Conservation (phyloP, 306 rosid species). For the Citrullus mucosospermus region DNA sequence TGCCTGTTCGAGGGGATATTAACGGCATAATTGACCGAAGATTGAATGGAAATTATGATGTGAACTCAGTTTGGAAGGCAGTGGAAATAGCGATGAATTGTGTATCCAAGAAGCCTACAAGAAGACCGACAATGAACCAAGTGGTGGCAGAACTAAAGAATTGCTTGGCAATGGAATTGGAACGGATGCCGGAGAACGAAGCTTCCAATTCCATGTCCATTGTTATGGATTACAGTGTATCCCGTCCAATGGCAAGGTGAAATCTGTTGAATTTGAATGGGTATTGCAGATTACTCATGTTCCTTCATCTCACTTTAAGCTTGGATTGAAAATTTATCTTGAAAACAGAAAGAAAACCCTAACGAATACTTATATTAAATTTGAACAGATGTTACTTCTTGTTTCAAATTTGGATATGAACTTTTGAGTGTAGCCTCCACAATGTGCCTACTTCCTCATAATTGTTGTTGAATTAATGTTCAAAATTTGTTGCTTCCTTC, state of each 20-base stretch:
- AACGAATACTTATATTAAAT: not conserved
- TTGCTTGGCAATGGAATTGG: not conserved
- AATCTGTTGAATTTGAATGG: not conserved
- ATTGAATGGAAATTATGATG: constrained; percentile 7
- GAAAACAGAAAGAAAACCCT: not conserved
- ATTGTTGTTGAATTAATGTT: too few relatives aligned
- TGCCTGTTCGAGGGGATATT: constrained; percentile 2
- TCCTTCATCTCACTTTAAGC: not conserved
- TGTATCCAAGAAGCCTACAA: not conserved
- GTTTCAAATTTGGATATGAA: not conserved
- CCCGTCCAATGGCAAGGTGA: not conserved
- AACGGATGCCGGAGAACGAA: not conserved
- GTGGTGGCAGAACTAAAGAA: constrained; percentile 3
- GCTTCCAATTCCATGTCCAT: not conserved
- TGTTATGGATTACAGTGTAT: not conserved
- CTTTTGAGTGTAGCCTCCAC: not conserved
- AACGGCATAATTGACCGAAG: constrained; percentile 6
- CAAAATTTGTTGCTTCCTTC: too few relatives aligned
- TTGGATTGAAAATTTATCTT: not conserved
- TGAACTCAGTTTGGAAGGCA: constrained; percentile 20
- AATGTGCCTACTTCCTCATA: too few relatives aligned
- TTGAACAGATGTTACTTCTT: not conserved
- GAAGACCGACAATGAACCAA: constrained; percentile 15
- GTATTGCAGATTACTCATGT: not conserved
- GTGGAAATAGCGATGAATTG: constrained; percentile 19